Evolutionary conservation across 345 rosid species (phyloP).

Genomic region (Hibiscus trionum): DNA sequence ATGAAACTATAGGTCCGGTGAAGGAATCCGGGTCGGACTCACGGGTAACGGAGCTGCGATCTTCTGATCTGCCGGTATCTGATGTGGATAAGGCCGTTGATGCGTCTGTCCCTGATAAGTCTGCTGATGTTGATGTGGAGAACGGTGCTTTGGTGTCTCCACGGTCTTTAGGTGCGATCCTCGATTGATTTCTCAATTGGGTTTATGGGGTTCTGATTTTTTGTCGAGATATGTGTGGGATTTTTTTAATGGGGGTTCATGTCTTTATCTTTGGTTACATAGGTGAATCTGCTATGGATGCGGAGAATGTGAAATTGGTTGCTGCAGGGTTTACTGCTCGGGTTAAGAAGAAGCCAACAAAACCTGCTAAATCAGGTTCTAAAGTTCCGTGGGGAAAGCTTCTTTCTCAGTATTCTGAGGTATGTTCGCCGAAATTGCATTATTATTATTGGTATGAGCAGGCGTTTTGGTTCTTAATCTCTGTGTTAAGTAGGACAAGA

Average conservation of each 20-base stretch:
- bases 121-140: not conserved
- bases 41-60: not conserved
- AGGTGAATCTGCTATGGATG: not conserved
- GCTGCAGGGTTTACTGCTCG: not conserved
- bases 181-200: not conserved
- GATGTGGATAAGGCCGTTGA: not conserved
- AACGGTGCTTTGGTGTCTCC: not conserved
- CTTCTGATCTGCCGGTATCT: not conserved
- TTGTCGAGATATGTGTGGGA: too few relatives aligned
- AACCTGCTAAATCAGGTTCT: not conserved
- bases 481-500: too few relatives aligned
- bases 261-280: not conserved
- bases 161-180: not conserved
- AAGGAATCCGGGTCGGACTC: not conserved
- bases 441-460: too few relatives aligned
- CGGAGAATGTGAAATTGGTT: not conserved
- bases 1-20: too few relatives aligned
- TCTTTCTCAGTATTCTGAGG: not conserved
- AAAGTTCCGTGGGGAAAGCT: not conserved
- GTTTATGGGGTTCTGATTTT: too few relatives aligned
- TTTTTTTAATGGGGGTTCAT: too few relatives aligned
- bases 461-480: too few relatives aligned
- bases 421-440: not conserved
- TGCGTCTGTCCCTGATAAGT: not conserved
- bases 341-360: not conserved